These are phyloP conservation scores for Microdochium paspali DNA, from an alignment of 2,329 filamentous ascomycete genomes.

Conservation along the genomic window DNA sequence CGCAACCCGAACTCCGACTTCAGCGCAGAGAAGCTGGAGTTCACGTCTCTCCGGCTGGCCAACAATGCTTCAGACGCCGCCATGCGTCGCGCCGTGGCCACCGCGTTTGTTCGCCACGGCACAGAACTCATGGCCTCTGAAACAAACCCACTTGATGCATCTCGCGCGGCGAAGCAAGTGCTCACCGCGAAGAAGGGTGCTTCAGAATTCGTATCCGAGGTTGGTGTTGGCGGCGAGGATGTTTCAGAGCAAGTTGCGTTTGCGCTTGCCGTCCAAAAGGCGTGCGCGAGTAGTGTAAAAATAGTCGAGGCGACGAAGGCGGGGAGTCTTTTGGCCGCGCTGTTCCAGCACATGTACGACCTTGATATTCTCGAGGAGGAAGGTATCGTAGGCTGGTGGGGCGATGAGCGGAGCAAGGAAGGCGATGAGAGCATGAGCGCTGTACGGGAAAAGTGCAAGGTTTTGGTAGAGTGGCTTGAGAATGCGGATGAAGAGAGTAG, in stretches of 20 bases:
- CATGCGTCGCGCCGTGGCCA: slow-evolving; percentile 77
- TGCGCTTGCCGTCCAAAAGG: slow-evolving; percentile 70
- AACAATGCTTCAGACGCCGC: slow-evolving; percentile 85
- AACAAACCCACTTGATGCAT: slow-evolving; percentile 43
- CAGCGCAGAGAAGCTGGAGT: slow-evolving; percentile 74
- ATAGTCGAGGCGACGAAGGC: slow-evolving; percentile 40
- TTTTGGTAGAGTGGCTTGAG: slow-evolving; percentile 76
- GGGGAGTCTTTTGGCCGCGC: slow-evolving; percentile 61
- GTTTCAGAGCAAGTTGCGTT: slow-evolving; percentile 78
- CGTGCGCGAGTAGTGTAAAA: slow-evolving; percentile 57
- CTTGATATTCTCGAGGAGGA: slow-evolving; percentile 83
- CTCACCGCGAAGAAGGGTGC: slow-evolving; percentile 46
- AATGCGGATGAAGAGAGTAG: slow-evolving; percentile 66
- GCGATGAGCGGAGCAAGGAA: slow-evolving; percentile 56
- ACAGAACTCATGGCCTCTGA: slow-evolving; percentile 53
- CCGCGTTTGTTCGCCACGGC: slow-evolving; percentile 75
- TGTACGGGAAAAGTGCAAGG: slow-evolving; percentile 64
- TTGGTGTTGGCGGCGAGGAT: slow-evolving; percentile 54
- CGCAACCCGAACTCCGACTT: slow-evolving; percentile 69
- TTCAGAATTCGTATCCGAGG: slow-evolving; percentile 45
- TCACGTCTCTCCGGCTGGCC: slow-evolving; percentile 85
- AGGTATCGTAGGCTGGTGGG: slow-evolving; percentile 84
- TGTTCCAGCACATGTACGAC: slow-evolving; percentile 78
- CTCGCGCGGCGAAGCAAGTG: slow-evolving; percentile 54
- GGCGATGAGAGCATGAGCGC: slow-evolving; percentile 54